Base-by-base conservation (phyloP, 2,329 filamentous ascomycete genomes). In the Diaporthe destruens region DNA sequence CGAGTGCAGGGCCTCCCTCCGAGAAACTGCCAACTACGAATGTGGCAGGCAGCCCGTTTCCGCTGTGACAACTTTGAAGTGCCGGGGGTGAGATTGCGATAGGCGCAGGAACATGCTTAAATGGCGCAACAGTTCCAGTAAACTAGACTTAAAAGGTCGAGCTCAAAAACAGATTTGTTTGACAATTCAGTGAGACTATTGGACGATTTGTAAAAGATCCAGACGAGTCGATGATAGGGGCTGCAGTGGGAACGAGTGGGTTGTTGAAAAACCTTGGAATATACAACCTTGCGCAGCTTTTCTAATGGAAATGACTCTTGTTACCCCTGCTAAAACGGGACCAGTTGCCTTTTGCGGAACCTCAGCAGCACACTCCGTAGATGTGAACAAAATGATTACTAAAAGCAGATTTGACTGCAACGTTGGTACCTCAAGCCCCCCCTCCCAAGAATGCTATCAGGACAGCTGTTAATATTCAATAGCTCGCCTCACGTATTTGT, bases 1-100 rank as follows among this genome's bases (percentile, higher is more conserved):
- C 29, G 61, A 65, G 61, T 39, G 44, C 61, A 51, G 20, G 29
- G 44, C 29, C 29, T 65, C 29, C 44, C 59, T 49, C 59, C 59
- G 59, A 65, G 29, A 18, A 36, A 12, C 29, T 51, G 11, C 29
- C 51, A 12, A 65, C 23, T 18, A 65, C 59, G 59, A n/a, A n/a
- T 23, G 20, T 65, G 29, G 44, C 29, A 51, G 44, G 61, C 34
- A 36, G 7, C n/a, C 20, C 29, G 20, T 25, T 25, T 12, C 18
- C 29, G 29, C 18, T 16, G 44, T 11, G 1, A 29, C 6, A 29
- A 29, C 2, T 29, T 2, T 5, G 5, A 16, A 14, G 36, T 65
- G 20, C 20, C 20, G 20, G 18, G 29, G 11, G 8, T 11, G 29
- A 36, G 44, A 51, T 51, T 34, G 47, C 25, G 44, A 65, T 32